Base-by-base conservation (phyloP, 2,329 filamentous ascomycete genomes). In the Trichoderma atroviride region DNA sequence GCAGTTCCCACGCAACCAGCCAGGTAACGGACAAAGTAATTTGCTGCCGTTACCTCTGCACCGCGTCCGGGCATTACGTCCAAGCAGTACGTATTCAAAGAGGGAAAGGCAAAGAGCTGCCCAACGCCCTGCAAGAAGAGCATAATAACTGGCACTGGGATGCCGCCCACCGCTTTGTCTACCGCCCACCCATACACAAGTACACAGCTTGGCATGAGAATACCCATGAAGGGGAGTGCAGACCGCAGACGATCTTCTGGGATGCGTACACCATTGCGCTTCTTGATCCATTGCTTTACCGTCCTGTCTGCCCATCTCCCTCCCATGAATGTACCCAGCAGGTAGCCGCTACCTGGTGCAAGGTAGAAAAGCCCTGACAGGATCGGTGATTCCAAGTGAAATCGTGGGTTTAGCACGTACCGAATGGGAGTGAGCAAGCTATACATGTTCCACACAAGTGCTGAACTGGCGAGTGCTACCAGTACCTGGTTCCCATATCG, bases 31-130 rank as follows among this genome's bases (percentile, higher is more conserved):
- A 92, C 83, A 74, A 93, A 88, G 78, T 94, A 96, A 78, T 95
- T 96, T 0, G 91, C 91, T 0, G 92, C 91, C 55, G 93, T 88
- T 4, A 95, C 91, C 75, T 96, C 92, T 4, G 90, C 87, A 55
- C 88, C 88, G 35, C 86, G 83, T 1, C 84, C 84, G 0, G 77
- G 91, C 89, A 94, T 93, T 14, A 95, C 92, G 77, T 96, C 92
- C 52, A 96, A 80, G 76, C 92, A 94, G 79, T 96, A 94, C 0
- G 91, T 92, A 77, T 94, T 94, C 71, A 94, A 78, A 59, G 86
- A 88, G 0, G 91, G 91, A 75, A 93, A 94, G 74, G 90, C 92
- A 75, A 93, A 92, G 6, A 94, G 81, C 78, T 94, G 91, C 0
- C 88, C 90, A 0, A 93, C 84, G 1, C 91, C 92, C 75, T 94